phyloP scores from a whole-genome alignment of 208 protist species.

The Crithidia expoeki region DNA sequence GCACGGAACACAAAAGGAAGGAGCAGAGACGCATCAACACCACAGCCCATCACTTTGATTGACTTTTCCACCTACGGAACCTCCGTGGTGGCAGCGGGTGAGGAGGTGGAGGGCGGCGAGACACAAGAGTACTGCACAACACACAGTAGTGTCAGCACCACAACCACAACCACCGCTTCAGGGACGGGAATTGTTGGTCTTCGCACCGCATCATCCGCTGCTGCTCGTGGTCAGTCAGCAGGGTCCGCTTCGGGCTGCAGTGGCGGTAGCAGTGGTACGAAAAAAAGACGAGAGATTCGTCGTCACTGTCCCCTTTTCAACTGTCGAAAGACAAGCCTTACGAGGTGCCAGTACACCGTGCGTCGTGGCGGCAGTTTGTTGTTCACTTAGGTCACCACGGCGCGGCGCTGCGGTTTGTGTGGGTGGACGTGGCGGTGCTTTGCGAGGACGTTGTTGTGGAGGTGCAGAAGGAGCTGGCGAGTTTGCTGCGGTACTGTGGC shows the following conservation, averaged over 20 bases:
- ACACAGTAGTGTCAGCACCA: background rate
- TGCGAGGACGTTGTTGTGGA: slow-evolving; percentile 54
- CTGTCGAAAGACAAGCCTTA: slow-evolving; percentile 38
- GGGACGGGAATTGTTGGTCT: slow-evolving; percentile 27
- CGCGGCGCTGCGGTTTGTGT: slow-evolving; percentile 53
- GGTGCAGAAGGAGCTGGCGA: slow-evolving; percentile 44
- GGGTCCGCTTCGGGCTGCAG: background rate
- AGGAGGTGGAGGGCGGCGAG: slow-evolving; percentile 15
- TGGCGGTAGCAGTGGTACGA: background rate
- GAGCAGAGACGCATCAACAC: background rate
- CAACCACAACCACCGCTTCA: background rate
- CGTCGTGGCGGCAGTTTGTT: slow-evolving; percentile 47
- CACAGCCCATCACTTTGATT: slow-evolving; percentile 54
- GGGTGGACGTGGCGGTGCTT: slow-evolving; percentile 49
- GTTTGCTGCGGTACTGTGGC: slow-evolving; percentile 58
- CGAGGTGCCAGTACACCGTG: slow-evolving; percentile 40
- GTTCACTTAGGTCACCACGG: slow-evolving; percentile 58
- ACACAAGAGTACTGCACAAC: slow-evolving; percentile 5
- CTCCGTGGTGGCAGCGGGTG: slow-evolving; percentile 25
- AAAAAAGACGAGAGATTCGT: background rate
- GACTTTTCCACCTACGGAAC: slow-evolving; percentile 84
- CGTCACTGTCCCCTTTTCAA: slow-evolving; percentile 5
- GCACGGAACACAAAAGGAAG: background rate
- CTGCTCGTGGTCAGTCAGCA: background rate
- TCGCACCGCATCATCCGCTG: slow-evolving; percentile 5